Evolutionary conservation across 257 asterid species (phyloP).

Genomic region (Verbena officinalis): DNA sequence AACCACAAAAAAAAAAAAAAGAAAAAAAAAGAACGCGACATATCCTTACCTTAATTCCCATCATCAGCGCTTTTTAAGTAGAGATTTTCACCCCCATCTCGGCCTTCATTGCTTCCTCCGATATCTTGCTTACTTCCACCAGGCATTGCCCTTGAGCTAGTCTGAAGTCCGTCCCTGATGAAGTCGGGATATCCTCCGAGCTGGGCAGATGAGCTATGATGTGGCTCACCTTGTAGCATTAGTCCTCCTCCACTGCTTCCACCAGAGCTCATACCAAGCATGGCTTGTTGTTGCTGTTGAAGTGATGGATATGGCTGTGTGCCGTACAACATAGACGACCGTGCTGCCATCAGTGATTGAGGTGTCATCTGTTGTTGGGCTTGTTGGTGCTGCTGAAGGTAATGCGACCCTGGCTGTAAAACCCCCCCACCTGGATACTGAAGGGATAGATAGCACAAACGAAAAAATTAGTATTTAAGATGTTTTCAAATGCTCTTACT

Average conservation of each 20-base stretch:
- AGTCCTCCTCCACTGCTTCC: constrained; percentile 60
- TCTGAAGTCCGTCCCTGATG: constrained; percentile 38
- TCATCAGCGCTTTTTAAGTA: constrained; percentile 67
- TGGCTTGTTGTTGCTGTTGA: constrained; percentile 77
- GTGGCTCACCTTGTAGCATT: constrained; percentile 82
- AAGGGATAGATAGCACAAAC: not conserved
- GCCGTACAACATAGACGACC: constrained; percentile 77
- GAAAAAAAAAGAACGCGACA: not conserved
- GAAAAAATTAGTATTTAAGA: no score
- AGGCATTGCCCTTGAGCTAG: constrained; percentile 36
- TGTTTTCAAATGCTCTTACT: no score
- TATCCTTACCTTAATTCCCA: constrained; percentile 45
- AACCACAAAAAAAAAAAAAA: not conserved
- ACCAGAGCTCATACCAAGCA: constrained; percentile 72
- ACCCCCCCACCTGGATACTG: constrained; percentile 69
- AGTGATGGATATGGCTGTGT: constrained; percentile 74
- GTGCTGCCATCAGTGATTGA: constrained; percentile 82
- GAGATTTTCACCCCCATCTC: constrained; percentile 68
- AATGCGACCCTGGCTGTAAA: constrained; percentile 68
- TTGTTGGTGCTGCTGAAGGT: constrained; percentile 72
- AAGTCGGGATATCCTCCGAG: constrained; percentile 57
- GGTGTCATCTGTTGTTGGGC: constrained; percentile 76
- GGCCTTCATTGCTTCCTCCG: constrained; percentile 45
- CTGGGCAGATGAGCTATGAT: constrained; percentile 36
- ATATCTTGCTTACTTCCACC: constrained; percentile 72